phyloP scores from a whole-genome alignment of 140 eudicot genomes.

The Stevia rebaudiana region DNA sequence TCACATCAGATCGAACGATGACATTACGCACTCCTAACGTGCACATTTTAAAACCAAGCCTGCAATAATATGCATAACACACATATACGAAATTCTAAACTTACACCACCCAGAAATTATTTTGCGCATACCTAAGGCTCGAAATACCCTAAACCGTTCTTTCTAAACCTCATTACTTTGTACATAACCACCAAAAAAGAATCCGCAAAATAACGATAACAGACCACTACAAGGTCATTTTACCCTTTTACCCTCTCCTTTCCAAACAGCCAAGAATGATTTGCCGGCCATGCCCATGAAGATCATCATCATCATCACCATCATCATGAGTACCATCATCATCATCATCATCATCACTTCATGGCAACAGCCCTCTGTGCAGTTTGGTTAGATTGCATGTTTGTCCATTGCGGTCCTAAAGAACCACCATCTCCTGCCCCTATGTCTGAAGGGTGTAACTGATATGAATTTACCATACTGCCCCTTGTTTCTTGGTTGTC shows the following conservation, averaged over 20 bases:
- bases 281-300: slow-evolving; percentile 25
- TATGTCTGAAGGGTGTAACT: slow-evolving; percentile 14
- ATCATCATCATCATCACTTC: slow-evolving; percentile 35
- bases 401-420: slow-evolving; percentile 45
- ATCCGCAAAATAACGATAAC: slow-evolving; percentile 2
- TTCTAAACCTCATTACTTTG: slow-evolving; percentile 29
- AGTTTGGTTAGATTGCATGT: slow-evolving; percentile 33
- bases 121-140: neutral
- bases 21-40: too few species aligned
- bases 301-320: neutral
- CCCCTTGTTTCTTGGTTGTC: slow-evolving; percentile 35
- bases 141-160: slow-evolving; percentile 16
- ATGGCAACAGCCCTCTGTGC: slow-evolving; percentile 51
- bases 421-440: slow-evolving; percentile 35
- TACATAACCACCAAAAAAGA: slow-evolving; percentile 22
- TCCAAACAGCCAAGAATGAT: slow-evolving; percentile 49
- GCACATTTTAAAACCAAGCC: too few species aligned
- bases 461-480: slow-evolving; percentile 14
- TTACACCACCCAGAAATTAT: neutral
- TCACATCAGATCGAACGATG: too few species aligned
- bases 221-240: slow-evolving; percentile 13
- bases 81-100: neutral
- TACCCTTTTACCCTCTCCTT: slow-evolving; percentile 20
- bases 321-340: neutral
- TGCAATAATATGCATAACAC: neutral